These are phyloP conservation scores for Aspergillus versicolor DNA, from an alignment of 2,329 filamentous ascomycete species.

Conservation along the genomic window DNA sequence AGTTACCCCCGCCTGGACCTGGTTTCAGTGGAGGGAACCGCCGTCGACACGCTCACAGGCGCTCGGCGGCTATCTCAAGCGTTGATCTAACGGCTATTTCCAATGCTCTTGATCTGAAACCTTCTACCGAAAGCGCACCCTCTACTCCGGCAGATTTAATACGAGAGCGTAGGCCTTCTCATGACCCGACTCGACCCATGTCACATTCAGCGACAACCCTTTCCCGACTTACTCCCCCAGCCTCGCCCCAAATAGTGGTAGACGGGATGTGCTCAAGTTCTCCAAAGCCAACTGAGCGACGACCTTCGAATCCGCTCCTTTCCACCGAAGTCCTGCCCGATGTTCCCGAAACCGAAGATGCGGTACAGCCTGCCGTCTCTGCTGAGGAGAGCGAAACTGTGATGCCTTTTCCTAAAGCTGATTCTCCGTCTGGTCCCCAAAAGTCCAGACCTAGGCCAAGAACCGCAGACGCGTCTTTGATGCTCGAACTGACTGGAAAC, in stretches of 20 bases:
- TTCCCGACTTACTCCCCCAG: slow-evolving; percentile 32
- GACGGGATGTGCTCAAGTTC: slow-evolving; percentile 7
- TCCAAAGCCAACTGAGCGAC: slow-evolving; percentile 11
- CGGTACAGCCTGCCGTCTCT: slow-evolving; percentile 68
- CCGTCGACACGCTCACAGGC: slow-evolving; percentile 74
- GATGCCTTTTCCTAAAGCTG: slow-evolving; percentile 55
- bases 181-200: slow-evolving; percentile 31
- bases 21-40: slow-evolving; percentile 47
- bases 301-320: slow-evolving; percentile 67
- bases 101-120: slow-evolving; percentile 41
- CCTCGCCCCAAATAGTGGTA: slow-evolving; percentile 29
- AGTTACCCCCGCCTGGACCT: slow-evolving; percentile 32
- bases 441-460: slow-evolving; percentile 39
- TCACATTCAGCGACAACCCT: slow-evolving; percentile 36
- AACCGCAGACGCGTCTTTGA: slow-evolving; percentile 43
- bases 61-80: slow-evolving; percentile 78
- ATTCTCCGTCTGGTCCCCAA: slow-evolving; percentile 36
- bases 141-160: slow-evolving; percentile 46
- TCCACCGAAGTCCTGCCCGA: slow-evolving; percentile 82
- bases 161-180: slow-evolving; percentile 26
- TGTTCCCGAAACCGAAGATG: slow-evolving; percentile 72
- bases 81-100: slow-evolving; percentile 68
- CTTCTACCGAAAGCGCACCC: slow-evolving; percentile 61
- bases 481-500: slow-evolving; percentile 25
- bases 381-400: slow-evolving; percentile 63